phyloP scores from a whole-genome alignment of 2,329 filamentous ascomycete genomes.

The Macrophomina pseudophaseolina region DNA sequence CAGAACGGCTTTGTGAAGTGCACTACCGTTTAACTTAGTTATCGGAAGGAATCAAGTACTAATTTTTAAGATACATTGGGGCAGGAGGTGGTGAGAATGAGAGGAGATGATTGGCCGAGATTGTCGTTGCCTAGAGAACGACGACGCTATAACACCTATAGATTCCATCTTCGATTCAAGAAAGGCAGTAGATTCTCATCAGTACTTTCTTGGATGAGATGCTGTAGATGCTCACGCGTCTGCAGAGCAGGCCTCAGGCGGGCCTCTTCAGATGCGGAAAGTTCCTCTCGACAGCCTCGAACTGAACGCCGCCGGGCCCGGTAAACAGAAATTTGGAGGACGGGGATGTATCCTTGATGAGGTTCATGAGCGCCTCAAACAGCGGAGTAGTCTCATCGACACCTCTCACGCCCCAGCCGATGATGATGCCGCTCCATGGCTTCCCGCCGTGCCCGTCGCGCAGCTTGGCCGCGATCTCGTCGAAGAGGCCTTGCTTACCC shows the following conservation, averaged over 20 bases:
- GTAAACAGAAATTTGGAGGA: background rate
- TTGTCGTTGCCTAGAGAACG: no score
- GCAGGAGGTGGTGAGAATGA: no score
- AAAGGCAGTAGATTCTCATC: no score
- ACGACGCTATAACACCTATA: no score
- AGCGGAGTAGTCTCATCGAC: background rate
- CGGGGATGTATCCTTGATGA: background rate
- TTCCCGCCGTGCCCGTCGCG: background rate
- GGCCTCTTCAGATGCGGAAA: background rate
- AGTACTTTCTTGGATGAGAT: no score
- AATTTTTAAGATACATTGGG: no score
- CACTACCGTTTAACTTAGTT: background rate
- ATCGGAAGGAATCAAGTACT: no score
- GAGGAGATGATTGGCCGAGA: no score
- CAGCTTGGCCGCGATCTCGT: background rate
- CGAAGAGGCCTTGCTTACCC: background rate
- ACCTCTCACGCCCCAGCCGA: constrained; percentile 9
- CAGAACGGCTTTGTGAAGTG: background rate
- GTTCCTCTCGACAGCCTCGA: background rate
- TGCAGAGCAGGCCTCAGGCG: background rate
- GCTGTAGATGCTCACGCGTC: no score
- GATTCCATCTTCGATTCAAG: no score
- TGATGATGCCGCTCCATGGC: background rate
- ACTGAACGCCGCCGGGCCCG: background rate
- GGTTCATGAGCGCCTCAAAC: background rate